A percentile compares a stretch with the other conserved stretches of the same genome.
These are phyloP conservation scores for Colletotrichum gloeosporioides DNA, from an alignment of 2,329 filamentous ascomycete species.

Conservation along the genomic window DNA sequence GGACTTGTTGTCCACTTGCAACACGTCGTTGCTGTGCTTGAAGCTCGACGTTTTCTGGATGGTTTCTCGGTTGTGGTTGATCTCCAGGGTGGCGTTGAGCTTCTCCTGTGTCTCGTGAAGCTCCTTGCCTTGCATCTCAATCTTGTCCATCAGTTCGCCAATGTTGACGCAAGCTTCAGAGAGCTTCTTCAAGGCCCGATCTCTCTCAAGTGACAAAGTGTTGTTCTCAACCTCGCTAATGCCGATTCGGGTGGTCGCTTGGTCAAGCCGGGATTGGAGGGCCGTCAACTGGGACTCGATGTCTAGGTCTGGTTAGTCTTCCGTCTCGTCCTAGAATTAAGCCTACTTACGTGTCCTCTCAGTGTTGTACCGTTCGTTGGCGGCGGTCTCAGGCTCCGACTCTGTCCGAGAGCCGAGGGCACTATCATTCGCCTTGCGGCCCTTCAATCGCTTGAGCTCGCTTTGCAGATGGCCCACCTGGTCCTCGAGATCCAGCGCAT, in stretches of 20 bases:
- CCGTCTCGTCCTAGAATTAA: not conserved
- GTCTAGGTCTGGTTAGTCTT: slow-evolving; percentile 39
- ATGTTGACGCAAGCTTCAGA: slow-evolving; percentile 65
- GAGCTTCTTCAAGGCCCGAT: slow-evolving; percentile 67
- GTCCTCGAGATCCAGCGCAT: slow-evolving; percentile 57
- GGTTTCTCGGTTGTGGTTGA: not conserved
- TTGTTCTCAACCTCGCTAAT: slow-evolving; percentile 69
- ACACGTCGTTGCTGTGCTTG: slow-evolving; percentile 39
- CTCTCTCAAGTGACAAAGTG: slow-evolving; percentile 66
- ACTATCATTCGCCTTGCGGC: slow-evolving; percentile 45
- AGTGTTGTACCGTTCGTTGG: slow-evolving; percentile 47
- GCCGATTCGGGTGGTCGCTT: slow-evolving; percentile 66
- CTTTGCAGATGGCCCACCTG: slow-evolving; percentile 56
- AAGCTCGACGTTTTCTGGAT: slow-evolving; percentile 46
- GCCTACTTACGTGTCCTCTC: slow-evolving; percentile 62
- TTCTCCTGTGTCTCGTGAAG: slow-evolving; percentile 46
- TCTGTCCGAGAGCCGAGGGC: slow-evolving; percentile 37
- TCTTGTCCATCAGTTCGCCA: slow-evolving; percentile 51
- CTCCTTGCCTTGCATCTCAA: slow-evolving; percentile 46
- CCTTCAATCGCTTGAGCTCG: slow-evolving; percentile 50
- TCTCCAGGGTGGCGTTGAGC: slow-evolving; percentile 41
- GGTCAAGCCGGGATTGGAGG: slow-evolving; percentile 66
- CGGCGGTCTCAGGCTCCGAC: slow-evolving; percentile 47
- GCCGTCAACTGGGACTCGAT: slow-evolving; percentile 65
- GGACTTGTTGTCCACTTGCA: slow-evolving; percentile 45